Percentiles rank a stretch among this genome's conserved stretches.
These are phyloP conservation scores for Cercospora zeae-maydis DNA, from an alignment of 2,329 filamentous ascomycete genomes.

Conservation along the genomic window DNA sequence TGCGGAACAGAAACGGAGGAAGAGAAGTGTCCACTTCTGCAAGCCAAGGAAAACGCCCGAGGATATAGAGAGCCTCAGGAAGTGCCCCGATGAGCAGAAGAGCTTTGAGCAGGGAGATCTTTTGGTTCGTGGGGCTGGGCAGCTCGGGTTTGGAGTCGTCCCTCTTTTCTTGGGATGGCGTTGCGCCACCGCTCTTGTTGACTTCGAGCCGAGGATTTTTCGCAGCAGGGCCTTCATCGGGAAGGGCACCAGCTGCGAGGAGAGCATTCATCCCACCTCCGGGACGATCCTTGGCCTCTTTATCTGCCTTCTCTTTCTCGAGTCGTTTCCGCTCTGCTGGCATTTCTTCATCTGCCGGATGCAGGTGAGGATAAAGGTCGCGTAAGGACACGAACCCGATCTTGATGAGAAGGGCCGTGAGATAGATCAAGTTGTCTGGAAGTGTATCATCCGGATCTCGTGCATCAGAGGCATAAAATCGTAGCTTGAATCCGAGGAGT, in stretches of 20 bases:
- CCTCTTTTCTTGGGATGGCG: conserved; percentile 42
- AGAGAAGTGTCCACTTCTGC: conserved; percentile 80
- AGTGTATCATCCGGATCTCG: conserved; percentile 72
- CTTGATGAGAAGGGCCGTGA: conserved; percentile 90
- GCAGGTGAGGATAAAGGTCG: conserved; percentile 89
- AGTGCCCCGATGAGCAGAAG: conserved; percentile 87
- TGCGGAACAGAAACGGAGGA: conserved; percentile 75
- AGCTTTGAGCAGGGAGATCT: conserved; percentile 77
- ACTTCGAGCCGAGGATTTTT: conserved; percentile 46
- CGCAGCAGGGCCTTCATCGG: conserved; percentile 67
- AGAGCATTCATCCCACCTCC: conserved; percentile 76
- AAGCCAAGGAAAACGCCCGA: conserved; percentile 90
- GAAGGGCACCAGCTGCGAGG: conserved; percentile 77
- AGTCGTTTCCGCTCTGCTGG: conserved; percentile 65
- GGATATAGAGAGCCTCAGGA: conserved; percentile 86
- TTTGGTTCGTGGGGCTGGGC: conserved; percentile 80
- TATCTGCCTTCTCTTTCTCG: conserved; percentile 71
- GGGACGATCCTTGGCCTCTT: conserved; percentile 66
- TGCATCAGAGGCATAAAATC: conserved; percentile 82
- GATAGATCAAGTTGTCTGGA: conserved; percentile 87
- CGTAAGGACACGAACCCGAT: conserved; percentile 91
- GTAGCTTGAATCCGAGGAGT: conserved; percentile 91
- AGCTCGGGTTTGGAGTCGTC: conserved; percentile 50
- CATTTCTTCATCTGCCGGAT: conserved; percentile 82
- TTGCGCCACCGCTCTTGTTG: conserved; percentile 42